These are phyloP conservation scores for Epicoccum nigrum DNA, from an alignment of 2,329 filamentous ascomycete species.

Conservation along the genomic window DNA sequence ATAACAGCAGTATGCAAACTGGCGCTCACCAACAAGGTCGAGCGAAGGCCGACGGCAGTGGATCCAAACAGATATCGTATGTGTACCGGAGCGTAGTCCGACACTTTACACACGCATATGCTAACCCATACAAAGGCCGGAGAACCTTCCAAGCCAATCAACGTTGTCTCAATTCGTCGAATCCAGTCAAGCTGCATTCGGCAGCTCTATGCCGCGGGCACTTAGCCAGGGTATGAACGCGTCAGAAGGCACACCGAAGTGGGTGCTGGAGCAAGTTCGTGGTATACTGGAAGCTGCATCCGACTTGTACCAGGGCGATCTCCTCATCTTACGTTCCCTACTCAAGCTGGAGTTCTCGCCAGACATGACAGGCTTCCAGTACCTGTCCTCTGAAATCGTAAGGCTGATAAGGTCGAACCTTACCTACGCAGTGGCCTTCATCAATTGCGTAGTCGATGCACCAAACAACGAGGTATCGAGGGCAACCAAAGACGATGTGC, in stretches of 20 bases:
- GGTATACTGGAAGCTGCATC: not conserved
- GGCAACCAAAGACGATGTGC: slow-evolving; percentile 1
- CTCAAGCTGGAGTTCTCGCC: slow-evolving; percentile 4
- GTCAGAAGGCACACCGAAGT: not conserved
- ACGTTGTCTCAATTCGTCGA: slow-evolving; percentile 8
- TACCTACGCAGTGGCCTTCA: not conserved
- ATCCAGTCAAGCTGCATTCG: slow-evolving; percentile 3
- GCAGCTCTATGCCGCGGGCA: not conserved
- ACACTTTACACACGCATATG: not conserved
- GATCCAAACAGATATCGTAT: not conserved
- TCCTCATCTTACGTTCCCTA: slow-evolving; percentile 1
- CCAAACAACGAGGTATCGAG: not conserved
- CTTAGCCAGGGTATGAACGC: not conserved
- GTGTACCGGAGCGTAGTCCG: not conserved
- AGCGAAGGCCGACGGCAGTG: not conserved
- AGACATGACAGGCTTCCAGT: not conserved
- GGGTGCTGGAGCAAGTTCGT: slow-evolving; percentile 1
- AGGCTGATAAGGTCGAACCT: slow-evolving; percentile 11
- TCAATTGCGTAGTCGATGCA: slow-evolving; percentile 1
- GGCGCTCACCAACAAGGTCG: not conserved
- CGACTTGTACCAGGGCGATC: slow-evolving; percentile 4
- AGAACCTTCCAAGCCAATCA: not conserved
- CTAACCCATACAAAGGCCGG: not conserved
- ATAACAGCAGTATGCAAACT: not conserved
- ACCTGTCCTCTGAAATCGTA: not conserved